Percentiles rank a stretch among this genome's conserved stretches.
Evolutionary conservation across 139 green algal genomes (phyloP).

Genomic region (Asterochloris erici): DNA sequence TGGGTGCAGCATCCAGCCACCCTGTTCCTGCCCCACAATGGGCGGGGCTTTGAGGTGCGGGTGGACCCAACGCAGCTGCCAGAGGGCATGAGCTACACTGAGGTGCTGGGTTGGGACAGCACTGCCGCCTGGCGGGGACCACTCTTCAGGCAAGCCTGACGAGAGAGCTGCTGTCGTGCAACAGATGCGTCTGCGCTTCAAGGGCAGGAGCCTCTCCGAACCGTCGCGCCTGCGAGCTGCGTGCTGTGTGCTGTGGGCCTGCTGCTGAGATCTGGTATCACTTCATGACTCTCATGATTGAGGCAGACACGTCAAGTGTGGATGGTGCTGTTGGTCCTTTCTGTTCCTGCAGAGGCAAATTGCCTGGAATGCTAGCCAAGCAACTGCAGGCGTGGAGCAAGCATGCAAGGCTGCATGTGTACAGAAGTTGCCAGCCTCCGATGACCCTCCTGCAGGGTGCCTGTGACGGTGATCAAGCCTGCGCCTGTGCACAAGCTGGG

Average conservation of each 20-base stretch:
- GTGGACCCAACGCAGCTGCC: conserved; percentile 62
- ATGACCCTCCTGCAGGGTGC: conserved; percentile 38
- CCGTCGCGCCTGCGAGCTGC: background rate
- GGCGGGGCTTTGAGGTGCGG: conserved; percentile 65
- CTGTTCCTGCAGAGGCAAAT: no score
- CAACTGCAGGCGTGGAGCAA: no score
- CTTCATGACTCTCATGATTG: no score
- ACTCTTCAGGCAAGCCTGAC: conserved; percentile 48
- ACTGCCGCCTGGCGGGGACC: conserved; percentile 61
- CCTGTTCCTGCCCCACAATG: conserved; percentile 76
- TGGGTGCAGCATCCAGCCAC: conserved; percentile 67
- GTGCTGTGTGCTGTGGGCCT: no score
- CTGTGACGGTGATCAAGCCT: conserved; percentile 72
- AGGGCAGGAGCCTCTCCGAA: background rate
- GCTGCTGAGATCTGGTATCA: no score
- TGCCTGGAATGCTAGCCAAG: no score
- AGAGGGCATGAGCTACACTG: conserved; percentile 77
- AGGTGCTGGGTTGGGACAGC: conserved; percentile 61
- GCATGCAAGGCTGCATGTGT: no score
- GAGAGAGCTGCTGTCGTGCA: no score
- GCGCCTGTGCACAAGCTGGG: background rate
- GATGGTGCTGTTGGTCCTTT: no score
- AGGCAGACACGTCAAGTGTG: no score
- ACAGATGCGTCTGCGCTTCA: no score
- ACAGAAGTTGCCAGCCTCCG: background rate